Evolutionary conservation across 2,329 filamentous ascomycete species (phyloP).

Genomic region (Plenodomus lindquistii): DNA sequence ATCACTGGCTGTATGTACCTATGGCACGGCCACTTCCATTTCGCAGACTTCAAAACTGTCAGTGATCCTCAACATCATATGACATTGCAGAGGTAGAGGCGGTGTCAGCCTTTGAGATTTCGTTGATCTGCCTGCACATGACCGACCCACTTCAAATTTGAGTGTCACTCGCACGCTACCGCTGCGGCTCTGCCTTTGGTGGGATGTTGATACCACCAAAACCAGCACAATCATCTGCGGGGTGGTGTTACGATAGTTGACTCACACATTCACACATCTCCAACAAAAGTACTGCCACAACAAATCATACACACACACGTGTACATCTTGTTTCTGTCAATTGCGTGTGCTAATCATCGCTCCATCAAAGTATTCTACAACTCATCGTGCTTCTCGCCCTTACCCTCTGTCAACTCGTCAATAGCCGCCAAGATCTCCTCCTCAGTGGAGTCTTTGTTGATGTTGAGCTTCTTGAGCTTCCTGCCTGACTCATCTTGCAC

Average conservation of each 20-base stretch:
- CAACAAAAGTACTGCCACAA: neutral
- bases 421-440: conserved; percentile 54
- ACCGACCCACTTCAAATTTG: neutral
- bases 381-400: conserved; percentile 22
- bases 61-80: neutral
- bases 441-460: conserved; percentile 36
- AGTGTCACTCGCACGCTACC: neutral
- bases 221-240: neutral
- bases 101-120: neutral
- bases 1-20: neutral
- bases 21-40: neutral
- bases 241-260: neutral
- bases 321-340: neutral
- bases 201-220: neutral
- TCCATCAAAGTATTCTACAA: conserved; percentile 9
- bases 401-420: conserved; percentile 44
- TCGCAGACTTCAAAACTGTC: neutral
- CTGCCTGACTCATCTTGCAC: conserved; percentile 23
- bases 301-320: neutral
- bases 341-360: neutral
- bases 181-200: no score
- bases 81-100: neutral
- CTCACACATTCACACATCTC: neutral
- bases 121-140: neutral
- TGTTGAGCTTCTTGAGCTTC: conserved; percentile 28